A percentile compares a stretch with the other conserved stretches of the same genome.
phyloP scores from a whole-genome alignment of 805 yeast genomes.

The Myxozyma lipomycoides region DNA sequence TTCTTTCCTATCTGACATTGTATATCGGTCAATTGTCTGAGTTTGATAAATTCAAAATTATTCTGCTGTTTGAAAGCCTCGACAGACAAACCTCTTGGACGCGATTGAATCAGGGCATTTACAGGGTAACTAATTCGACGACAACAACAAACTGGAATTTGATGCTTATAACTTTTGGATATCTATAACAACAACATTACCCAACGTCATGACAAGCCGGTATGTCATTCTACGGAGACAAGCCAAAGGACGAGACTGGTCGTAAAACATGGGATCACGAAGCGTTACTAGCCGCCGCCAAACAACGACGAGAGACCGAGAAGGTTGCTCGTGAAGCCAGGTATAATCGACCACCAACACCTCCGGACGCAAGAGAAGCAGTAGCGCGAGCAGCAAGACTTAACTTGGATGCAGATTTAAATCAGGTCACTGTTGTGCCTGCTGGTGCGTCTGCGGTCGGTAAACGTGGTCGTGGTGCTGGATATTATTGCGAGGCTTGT shows the following conservation, averaged over 20 bases:
- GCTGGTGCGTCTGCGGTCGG: constrained; percentile 38
- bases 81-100: no score
- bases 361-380: constrained; percentile 30
- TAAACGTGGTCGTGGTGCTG: constrained; percentile 59
- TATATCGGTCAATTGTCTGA: background rate
- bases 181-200: no score
- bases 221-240: no score
- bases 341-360: constrained; percentile 24
- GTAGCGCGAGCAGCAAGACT: constrained; percentile 32
- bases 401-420: constrained; percentile 36
- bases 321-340: constrained; percentile 18
- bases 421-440: constrained; percentile 37
- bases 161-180: no score
- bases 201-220: no score
- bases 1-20: background rate
- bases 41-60: no score
- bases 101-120: no score
- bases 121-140: no score
- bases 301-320: constrained; percentile 23
- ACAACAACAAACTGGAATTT: no score
- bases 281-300: constrained; percentile 17
- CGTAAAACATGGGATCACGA: constrained; percentile 29
- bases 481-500: constrained; percentile 81
- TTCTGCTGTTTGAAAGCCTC: no score
- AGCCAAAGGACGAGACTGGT: constrained; percentile 19